phyloP scores from a whole-genome alignment of 495 filamentous ascomycete genomes.

The Podospora sp. region DNA sequence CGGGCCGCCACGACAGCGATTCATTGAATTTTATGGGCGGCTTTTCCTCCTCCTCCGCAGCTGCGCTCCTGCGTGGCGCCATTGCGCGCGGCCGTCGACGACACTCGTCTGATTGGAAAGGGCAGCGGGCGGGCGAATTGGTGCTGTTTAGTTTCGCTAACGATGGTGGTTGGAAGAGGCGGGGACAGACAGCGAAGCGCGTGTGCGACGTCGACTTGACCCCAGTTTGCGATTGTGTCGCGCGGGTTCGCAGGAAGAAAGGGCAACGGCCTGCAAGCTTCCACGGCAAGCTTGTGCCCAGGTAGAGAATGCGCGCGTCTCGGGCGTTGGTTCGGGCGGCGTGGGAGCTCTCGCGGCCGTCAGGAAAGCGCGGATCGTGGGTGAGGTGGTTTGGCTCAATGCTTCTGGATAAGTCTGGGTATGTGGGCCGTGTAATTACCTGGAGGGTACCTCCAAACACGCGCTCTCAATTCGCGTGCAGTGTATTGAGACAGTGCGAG shows the following conservation, averaged over 20 bases:
- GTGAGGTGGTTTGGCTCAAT: not conserved
- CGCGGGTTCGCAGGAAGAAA: not conserved
- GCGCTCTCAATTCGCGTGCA: not conserved
- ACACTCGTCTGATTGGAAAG: not conserved
- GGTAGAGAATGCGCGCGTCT: not conserved
- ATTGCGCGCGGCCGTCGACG: slow-evolving; percentile 28
- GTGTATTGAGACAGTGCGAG: not conserved
- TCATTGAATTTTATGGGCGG: slow-evolving; percentile 73
- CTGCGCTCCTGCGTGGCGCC: slow-evolving; percentile 41
- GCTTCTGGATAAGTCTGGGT: not conserved
- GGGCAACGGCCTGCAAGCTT: not conserved
- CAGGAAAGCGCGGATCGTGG: not conserved
- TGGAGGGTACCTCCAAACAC: not conserved
- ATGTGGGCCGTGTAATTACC: not conserved
- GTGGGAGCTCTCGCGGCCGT: not conserved
- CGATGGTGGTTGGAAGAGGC: not conserved
- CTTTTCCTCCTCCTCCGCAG: slow-evolving; percentile 36
- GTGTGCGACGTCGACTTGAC: slow-evolving; percentile 17
- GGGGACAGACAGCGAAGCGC: slow-evolving; percentile 12
- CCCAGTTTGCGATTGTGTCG: not conserved
- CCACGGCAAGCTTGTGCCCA: not conserved
- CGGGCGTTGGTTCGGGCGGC: not conserved
- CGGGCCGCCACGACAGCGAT: slow-evolving; percentile 87
- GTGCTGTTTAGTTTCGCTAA: slow-evolving; percentile 4
- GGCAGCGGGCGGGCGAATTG: slow-evolving; percentile 2